These are phyloP conservation scores for Trichoderma atroviride DNA, from an alignment of 2,329 filamentous ascomycete genomes.

Conservation along the genomic window DNA sequence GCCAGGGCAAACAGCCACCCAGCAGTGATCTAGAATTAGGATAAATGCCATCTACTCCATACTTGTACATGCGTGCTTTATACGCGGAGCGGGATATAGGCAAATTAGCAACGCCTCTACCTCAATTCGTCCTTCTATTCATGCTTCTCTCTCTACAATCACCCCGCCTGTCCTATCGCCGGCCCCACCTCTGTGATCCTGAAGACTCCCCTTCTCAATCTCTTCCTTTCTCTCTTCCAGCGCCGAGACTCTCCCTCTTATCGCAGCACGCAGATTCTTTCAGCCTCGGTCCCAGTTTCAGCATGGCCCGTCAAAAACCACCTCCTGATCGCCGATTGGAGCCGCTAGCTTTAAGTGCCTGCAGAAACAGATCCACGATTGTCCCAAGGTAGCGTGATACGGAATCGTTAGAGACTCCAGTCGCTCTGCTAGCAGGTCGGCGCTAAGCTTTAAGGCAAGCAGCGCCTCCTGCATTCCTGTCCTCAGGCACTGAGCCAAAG, in stretches of 20 bases:
- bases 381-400: neutral
- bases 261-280: neutral
- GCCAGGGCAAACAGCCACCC: conserved; percentile 1
- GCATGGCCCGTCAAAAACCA: neutral
- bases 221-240: neutral
- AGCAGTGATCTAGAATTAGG: neutral
- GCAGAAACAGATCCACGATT: conserved; percentile 20
- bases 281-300: conserved; percentile 6
- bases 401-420: neutral
- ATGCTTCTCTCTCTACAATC: neutral
- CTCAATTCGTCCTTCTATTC: neutral
- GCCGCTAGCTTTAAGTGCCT: conserved; percentile 23
- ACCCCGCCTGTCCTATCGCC: neutral
- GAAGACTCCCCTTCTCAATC: neutral
- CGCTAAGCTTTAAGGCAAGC: conserved; percentile 10
- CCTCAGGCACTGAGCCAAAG: neutral
- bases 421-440: neutral
- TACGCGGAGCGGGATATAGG: neutral
- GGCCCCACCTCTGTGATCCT: neutral
- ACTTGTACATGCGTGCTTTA: neutral
- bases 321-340: conserved; percentile 17
- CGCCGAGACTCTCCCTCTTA: neutral
- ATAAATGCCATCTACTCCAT: conserved; percentile 3
- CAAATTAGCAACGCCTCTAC: neutral
- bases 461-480: neutral